Evolutionary conservation across 148 eudicot genomes (phyloP), one percentile per base, ranked within the genome.

Genomic region (Heliosperma pusillum): DNA sequence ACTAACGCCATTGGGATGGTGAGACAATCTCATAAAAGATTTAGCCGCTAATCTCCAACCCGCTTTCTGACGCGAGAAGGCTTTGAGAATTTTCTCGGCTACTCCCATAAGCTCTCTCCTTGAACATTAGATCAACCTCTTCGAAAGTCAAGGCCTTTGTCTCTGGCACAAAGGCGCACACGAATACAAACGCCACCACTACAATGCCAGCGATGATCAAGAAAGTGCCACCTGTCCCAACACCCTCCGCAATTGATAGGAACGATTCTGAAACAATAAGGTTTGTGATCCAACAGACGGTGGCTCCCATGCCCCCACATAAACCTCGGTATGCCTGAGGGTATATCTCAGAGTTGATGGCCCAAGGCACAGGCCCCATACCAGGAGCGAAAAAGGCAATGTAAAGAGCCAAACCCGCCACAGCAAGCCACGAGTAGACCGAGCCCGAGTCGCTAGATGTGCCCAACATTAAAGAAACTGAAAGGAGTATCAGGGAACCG

Each of bases 361-460:
- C 86, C 97, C 98, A 93, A 0, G 97, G 98, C 8, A 93, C 98
- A 0, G 92, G 89, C 4, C 98, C 98, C 98, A 93, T 93, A n/a
- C 98, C 98, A 2, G 98, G 97, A 7, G 98, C 79, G 79, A 93
- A 93, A 81, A 83, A 93, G 17, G 88, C 82, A 10, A 93, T 93
- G 69, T 93, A 93, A 11, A 93, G 83, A n/a, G 88, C 97, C 21
- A 93, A 78, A 9, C 98, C 98, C 15, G 74, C 29, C 24, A 93
- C 84, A 0, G 98, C 97, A 29, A 91, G 63, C 90, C 19, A 90
- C 81, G 71, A 88, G 74, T 94, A 94, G 60, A 70, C 10, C 10
- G 73, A 70, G 36, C 73, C 59, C 10, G 73, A 53, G 30, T 77
- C 60, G 55, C 69, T 68, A 2, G 89, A 80, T 29, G 86, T 36